Conservation (phyloP, 202 grass and related monocot species). For the Musa balbisiana region DNA sequence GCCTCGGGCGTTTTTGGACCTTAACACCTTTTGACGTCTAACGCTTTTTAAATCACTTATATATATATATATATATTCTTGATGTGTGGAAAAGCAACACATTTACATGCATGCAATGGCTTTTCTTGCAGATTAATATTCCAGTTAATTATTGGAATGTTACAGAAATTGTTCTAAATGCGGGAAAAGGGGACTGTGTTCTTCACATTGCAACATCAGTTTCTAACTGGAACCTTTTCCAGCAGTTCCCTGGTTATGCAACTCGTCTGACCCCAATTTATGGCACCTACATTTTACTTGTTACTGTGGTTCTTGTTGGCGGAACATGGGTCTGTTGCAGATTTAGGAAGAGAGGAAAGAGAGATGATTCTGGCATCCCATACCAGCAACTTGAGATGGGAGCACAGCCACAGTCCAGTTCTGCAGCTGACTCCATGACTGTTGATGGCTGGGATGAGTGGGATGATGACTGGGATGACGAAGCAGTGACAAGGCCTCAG, state of each 20-base stretch:
- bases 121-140: conserved; percentile 40
- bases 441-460: conserved; percentile 70
- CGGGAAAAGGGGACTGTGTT: conserved; percentile 31
- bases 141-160: conserved; percentile 18
- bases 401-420: conserved; percentile 29
- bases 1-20: too few species aligned
- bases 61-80: too few species aligned
- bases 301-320: conserved; percentile 49
- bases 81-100: neutral
- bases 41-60: too few species aligned
- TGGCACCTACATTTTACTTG: conserved; percentile 46
- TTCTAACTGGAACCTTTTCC: conserved; percentile 47
- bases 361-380: conserved; percentile 17
- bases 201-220: conserved; percentile 19
- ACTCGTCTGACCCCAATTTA: conserved; percentile 68
- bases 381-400: conserved; percentile 97
- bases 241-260: conserved; percentile 44
- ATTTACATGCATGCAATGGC: neutral
- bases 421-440: conserved; percentile 31
- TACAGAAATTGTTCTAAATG: conserved; percentile 37
- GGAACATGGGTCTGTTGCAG: conserved; percentile 62
- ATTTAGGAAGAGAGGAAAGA: conserved; percentile 38
- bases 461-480: conserved; percentile 96
- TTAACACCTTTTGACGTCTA: too few species aligned
- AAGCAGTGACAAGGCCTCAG: conserved; percentile 46